Evolutionary conservation across 192 early-diverging fungal species (phyloP).

Genomic region (Umbelopsis sp.): DNA sequence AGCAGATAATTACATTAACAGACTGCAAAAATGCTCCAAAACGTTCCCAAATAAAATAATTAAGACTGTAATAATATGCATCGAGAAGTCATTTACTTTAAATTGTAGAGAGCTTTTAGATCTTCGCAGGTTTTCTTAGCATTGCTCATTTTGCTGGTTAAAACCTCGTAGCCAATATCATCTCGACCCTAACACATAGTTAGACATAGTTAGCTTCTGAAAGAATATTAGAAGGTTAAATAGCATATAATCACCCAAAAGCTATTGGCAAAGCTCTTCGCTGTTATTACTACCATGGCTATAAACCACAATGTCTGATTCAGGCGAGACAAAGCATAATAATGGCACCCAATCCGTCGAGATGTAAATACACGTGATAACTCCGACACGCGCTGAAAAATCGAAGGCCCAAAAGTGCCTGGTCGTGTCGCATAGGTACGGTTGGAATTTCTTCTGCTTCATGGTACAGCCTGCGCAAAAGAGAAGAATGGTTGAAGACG

Average conservation of each 20-base stretch:
- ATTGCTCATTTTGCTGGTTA: constrained; percentile 67
- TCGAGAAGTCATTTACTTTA: constrained; percentile 37
- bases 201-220: neutral
- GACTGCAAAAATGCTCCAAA: neutral
- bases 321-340: too few relatives aligned
- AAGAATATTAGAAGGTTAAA: neutral
- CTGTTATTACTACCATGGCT: constrained; percentile 5
- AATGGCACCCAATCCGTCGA: too few relatives aligned
- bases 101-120: constrained; percentile 60
- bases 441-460: neutral
- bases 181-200: constrained; percentile 53
- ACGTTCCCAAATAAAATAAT: neutral
- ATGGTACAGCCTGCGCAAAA: constrained; percentile 16
- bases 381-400: too few relatives aligned
- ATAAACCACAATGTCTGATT: too few relatives aligned
- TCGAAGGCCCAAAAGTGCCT: too few relatives aligned
- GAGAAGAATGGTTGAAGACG: neutral
- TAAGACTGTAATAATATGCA: neutral
- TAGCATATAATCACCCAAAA: constrained; percentile 30
- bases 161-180: constrained; percentile 68
- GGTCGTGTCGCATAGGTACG: too few relatives aligned
- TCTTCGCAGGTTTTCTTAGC: constrained; percentile 73
- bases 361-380: too few relatives aligned
- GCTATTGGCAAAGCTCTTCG: constrained; percentile 36
- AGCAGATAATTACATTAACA: constrained; percentile 12